A percentile compares a stretch with the other conserved stretches of the same genome.
phyloP scores from a whole-genome alignment of 2,329 filamentous ascomycete genomes.

The Colletotrichum liaoningense region DNA sequence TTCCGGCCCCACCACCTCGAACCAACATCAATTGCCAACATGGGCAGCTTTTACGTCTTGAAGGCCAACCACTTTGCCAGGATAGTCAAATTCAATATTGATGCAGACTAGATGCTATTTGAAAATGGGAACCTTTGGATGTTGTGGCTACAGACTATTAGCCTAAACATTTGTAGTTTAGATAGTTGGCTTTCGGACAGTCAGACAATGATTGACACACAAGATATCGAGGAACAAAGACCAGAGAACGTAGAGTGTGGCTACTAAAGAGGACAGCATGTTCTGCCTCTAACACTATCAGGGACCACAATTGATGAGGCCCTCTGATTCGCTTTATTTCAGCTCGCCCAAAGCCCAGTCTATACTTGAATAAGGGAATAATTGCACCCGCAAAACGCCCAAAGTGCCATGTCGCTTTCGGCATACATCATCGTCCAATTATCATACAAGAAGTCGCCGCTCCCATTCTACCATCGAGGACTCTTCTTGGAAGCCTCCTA shows the following conservation, averaged over 20 bases:
- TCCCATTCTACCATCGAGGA: conserved; percentile 7
- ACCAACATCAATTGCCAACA: not conserved
- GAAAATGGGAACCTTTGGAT: too few species aligned
- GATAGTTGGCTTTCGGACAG: not conserved
- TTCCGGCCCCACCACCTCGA: conserved; percentile 4
- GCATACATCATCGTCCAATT: conserved; percentile 33
- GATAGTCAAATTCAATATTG: not conserved
- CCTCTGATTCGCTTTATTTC: not conserved
- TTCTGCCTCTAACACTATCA: conserved; percentile 18
- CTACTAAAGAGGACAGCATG: conserved; percentile 18
- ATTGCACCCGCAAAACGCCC: conserved; percentile 34
- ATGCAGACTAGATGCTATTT: not conserved
- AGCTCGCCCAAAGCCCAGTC: conserved; percentile 24
- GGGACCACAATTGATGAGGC: not conserved
- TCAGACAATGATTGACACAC: not conserved
- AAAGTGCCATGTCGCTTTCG: conserved; percentile 30
- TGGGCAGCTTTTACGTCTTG: too few species aligned
- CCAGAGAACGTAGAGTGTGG: not conserved
- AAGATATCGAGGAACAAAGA: not conserved
- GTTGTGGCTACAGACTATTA: not conserved
- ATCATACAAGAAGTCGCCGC: conserved; percentile 36
- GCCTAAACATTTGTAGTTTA: not conserved
- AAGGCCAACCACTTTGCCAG: not conserved
- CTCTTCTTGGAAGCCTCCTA: conserved; percentile 3
- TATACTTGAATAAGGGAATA: conserved; percentile 28